Evolutionary conservation across 352 stramenopile genomes (phyloP).

Genomic region (Pythium brachiatum): DNA sequence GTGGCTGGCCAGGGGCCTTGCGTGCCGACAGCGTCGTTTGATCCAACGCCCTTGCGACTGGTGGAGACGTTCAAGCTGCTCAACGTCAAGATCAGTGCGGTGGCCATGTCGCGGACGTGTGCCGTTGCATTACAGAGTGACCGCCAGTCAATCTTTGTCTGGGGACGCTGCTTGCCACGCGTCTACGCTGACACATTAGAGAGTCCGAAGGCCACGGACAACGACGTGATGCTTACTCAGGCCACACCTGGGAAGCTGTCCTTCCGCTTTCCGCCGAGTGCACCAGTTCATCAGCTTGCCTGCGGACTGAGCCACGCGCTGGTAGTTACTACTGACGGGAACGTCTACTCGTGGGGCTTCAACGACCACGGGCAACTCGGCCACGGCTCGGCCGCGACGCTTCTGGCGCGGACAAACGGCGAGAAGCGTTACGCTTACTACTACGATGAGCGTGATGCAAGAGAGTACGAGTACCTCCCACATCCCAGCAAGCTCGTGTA

Average conservation of each 20-base stretch:
- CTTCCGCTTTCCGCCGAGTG: slow-evolving; percentile 26
- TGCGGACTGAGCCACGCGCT: slow-evolving; percentile 62
- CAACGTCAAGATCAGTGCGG: slow-evolving; percentile 29
- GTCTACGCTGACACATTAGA: slow-evolving; percentile 21
- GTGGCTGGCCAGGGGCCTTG: slow-evolving; percentile 46
- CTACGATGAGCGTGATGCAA: slow-evolving; percentile 49
- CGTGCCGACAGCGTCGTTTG: slow-evolving; percentile 8
- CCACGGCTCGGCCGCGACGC: slow-evolving; percentile 45
- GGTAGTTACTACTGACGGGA: slow-evolving; percentile 44
- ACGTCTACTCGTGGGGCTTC: slow-evolving; percentile 75
- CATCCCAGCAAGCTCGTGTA: slow-evolving; percentile 54
- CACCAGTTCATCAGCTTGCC: slow-evolving; percentile 30
- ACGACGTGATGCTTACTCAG: slow-evolving; percentile 12
- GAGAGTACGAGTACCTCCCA: slow-evolving; percentile 43
- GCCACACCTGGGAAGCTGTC: slow-evolving; percentile 29
- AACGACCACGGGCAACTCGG: slow-evolving; percentile 78
- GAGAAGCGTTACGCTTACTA: slow-evolving; percentile 35
- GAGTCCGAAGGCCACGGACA: slow-evolving; percentile 18
- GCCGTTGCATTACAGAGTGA: slow-evolving; percentile 44
- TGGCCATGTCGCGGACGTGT: slow-evolving; percentile 47
- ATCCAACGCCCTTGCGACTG: slow-evolving; percentile 29
- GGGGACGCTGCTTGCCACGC: slow-evolving; percentile 52
- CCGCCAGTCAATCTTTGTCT: slow-evolving; percentile 43
- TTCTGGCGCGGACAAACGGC: slow-evolving; percentile 43
- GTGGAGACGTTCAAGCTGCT: slow-evolving; percentile 48